Evolutionary conservation across 2,329 filamentous ascomycete species (phyloP).

Genomic region (Metarhizium rileyi): DNA sequence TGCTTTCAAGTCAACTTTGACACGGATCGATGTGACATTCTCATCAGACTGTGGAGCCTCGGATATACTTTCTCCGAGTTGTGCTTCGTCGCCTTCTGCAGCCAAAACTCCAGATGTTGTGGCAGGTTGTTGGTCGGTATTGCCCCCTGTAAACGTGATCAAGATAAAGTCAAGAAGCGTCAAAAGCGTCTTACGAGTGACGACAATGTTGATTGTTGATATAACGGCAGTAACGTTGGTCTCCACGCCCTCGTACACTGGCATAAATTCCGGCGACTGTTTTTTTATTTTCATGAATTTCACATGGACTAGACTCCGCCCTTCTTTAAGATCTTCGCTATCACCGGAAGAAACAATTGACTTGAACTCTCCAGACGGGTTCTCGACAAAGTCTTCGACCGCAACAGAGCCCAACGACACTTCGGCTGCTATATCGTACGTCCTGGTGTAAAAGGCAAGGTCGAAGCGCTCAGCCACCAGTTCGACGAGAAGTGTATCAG

Average conservation of each 20-base stretch:
- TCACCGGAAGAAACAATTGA: slow-evolving; percentile 87
- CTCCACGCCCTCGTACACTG: slow-evolving; percentile 84
- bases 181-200: slow-evolving; percentile 85
- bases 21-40: slow-evolving; percentile 66
- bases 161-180: slow-evolving; percentile 92
- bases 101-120: slow-evolving; percentile 23
- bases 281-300: slow-evolving; percentile 86
- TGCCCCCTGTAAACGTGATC: slow-evolving; percentile 69
- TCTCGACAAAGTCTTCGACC: slow-evolving; percentile 91
- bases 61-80: slow-evolving; percentile 23
- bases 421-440: slow-evolving; percentile 88
- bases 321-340: slow-evolving; percentile 60
- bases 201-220: slow-evolving; percentile 91
- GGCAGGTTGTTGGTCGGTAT: slow-evolving; percentile 30
- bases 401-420: slow-evolving; percentile 79
- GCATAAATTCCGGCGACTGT: slow-evolving; percentile 86
- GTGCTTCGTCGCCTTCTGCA: slow-evolving; percentile 24
- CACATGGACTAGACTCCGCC: slow-evolving; percentile 75
- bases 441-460: slow-evolving; percentile 77
- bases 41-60: slow-evolving; percentile 26
- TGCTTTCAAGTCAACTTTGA: slow-evolving; percentile 88
- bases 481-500: slow-evolving; percentile 79
- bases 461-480: slow-evolving; percentile 83
- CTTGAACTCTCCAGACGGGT: slow-evolving; percentile 83
- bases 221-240: slow-evolving; percentile 86